Evolutionary conservation across 2,329 filamentous ascomycete species (phyloP).

Genomic region (Penicillium hordei): DNA sequence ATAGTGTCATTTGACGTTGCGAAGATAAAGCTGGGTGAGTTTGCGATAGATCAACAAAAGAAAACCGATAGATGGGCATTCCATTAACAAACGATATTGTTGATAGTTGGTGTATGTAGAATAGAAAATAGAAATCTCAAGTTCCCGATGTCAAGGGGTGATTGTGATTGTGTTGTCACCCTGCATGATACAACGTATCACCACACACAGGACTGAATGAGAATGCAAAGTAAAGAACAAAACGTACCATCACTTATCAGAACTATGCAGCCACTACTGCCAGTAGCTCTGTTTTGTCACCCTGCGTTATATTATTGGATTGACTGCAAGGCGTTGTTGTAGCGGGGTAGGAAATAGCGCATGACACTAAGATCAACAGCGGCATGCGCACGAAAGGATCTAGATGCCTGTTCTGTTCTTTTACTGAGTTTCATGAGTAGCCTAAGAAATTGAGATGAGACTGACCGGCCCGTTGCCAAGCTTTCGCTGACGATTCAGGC

Average conservation of each 20-base stretch:
- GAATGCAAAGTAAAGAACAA: background rate
- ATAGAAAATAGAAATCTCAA: background rate
- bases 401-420: constrained; percentile 15
- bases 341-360: constrained; percentile 14
- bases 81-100: background rate
- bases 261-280: background rate
- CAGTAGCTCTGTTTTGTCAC: background rate
- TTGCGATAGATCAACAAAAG: background rate
- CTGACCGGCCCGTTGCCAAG: constrained; percentile 15
- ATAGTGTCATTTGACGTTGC: background rate
- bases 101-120: background rate
- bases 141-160: background rate
- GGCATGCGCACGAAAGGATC: constrained; percentile 16
- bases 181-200: background rate
- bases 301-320: background rate
- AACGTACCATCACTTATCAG: background rate
- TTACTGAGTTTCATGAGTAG: constrained; percentile 12
- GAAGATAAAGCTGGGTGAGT: background rate
- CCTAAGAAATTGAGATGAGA: constrained; percentile 4
- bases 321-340: background rate
- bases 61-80: background rate
- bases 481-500: constrained; percentile 1
- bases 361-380: background rate
- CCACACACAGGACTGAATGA: background rate
- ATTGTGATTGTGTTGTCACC: background rate